A percentile compares a stretch with the other conserved stretches of the same genome.
These are phyloP conservation scores for Aspergillus coremiiformis DNA, from an alignment of 495 filamentous ascomycete species.

Conservation along the genomic window DNA sequence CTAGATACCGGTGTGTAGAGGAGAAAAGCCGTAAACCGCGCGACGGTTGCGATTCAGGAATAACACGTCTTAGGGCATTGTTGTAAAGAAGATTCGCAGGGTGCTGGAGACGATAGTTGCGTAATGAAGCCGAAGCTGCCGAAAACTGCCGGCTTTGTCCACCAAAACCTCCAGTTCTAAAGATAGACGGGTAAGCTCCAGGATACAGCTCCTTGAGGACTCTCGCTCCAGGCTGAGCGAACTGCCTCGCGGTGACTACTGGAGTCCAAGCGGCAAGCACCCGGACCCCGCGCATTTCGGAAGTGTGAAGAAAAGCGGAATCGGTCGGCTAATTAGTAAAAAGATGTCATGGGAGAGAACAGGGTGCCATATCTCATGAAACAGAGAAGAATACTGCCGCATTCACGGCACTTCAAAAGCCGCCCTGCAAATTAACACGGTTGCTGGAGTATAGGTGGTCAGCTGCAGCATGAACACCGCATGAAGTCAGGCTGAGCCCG, in stretches of 20 bases:
- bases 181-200: constrained; percentile 2
- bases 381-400: background rate
- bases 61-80: constrained; percentile 12
- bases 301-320: constrained; percentile 16
- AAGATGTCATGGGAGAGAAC: constrained; percentile 19
- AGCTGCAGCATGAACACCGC: constrained; percentile 3
- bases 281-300: constrained; percentile 39
- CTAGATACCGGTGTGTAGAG: constrained; percentile 22
- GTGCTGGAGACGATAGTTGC: background rate
- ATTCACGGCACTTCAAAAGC: constrained; percentile 10
- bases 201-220: constrained; percentile 16
- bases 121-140: background rate
- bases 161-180: constrained; percentile 5
- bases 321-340: constrained; percentile 18
- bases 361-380: constrained; percentile 33
- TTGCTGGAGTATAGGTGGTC: background rate
- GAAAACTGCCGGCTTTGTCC: constrained; percentile 17
- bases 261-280: constrained; percentile 31
- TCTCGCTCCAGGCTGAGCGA: constrained; percentile 14
- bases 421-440: background rate
- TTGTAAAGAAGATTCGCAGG: constrained; percentile 10
- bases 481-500: constrained; percentile 5
- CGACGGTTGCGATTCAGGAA: constrained; percentile 14
- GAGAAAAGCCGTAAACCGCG: constrained; percentile 23
- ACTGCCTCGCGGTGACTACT: constrained; percentile 24